Evolutionary conservation across 768 basidiomycete species (phyloP).

Genomic region (Amanita rimosa): DNA sequence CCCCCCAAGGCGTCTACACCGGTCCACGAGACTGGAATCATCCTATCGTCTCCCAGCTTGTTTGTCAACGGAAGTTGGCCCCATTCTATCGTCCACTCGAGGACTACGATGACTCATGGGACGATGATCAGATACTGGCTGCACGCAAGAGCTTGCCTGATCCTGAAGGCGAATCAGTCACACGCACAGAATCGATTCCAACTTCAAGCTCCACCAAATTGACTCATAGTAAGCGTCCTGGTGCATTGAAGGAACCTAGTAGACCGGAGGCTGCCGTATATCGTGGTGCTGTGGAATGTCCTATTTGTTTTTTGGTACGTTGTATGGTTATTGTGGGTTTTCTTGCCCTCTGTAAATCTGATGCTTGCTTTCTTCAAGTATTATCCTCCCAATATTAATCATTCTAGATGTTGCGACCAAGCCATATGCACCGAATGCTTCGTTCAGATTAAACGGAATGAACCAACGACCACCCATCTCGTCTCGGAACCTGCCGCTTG

Average conservation of each 20-base stretch:
- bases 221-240: constrained; percentile 41
- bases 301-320: constrained; percentile 93
- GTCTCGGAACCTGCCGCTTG: constrained; percentile 96
- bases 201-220: constrained; percentile 24
- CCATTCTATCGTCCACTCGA: constrained; percentile 96
- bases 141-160: constrained; percentile 62
- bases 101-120: constrained; percentile 85
- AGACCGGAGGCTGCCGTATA: constrained; percentile 78
- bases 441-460: constrained; percentile 94
- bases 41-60: constrained; percentile 73
- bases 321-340: constrained; percentile 11
- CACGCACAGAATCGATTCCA: constrained; percentile 33
- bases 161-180: constrained; percentile 33
- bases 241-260: constrained; percentile 49
- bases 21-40: constrained; percentile 86
- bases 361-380: constrained; percentile 46
- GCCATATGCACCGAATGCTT: constrained; percentile 99
- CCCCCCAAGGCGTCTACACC: constrained; percentile 82
- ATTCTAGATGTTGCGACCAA: constrained; percentile 96
- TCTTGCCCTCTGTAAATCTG: constrained; percentile 19
- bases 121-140: constrained; percentile 76
- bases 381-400: constrained; percentile 95
- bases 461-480: constrained; percentile 90
- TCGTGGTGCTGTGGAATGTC: constrained; percentile 83
- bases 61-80: constrained; percentile 78